Conservation (phyloP, 371 early-diverging fungal genomes). For the Haplosporangium sp. region DNA sequence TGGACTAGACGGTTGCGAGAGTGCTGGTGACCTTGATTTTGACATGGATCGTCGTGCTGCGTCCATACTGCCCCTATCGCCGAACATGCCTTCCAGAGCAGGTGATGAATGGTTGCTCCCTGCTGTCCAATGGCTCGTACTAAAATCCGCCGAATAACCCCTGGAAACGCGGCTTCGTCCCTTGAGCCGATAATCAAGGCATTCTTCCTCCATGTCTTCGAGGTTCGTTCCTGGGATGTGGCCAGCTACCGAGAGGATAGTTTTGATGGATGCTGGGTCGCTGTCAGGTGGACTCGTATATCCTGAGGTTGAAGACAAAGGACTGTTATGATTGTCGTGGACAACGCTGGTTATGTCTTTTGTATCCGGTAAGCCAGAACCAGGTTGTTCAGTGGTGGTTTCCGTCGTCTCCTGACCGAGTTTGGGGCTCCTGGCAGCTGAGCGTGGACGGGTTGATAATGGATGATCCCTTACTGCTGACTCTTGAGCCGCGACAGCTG, state of each 20-base stretch:
- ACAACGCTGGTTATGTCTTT: slow-evolving; percentile 1
- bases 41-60: slow-evolving; percentile 3
- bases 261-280: slow-evolving; percentile 22
- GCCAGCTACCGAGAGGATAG: slow-evolving; percentile 9
- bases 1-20: not conserved
- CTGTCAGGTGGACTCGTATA: slow-evolving; percentile 10
- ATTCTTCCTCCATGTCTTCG: slow-evolving; percentile 21
- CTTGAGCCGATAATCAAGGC: slow-evolving; percentile 35
- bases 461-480: not conserved
- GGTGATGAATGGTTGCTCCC: slow-evolving; percentile 1
- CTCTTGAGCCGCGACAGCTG: slow-evolving; percentile 1
- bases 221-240: slow-evolving; percentile 6
- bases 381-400: too few species aligned
- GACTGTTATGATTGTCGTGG: slow-evolving; percentile 1
- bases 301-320: slow-evolving; percentile 10
- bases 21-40: not conserved
- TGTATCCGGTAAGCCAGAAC: too few species aligned
- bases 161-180: slow-evolving; percentile 24
- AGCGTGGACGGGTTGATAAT: not conserved
- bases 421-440: too few species aligned
- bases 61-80: not conserved
- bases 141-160: slow-evolving; percentile 18
- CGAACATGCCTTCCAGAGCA: not conserved
- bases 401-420: too few species aligned
- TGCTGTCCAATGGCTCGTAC: slow-evolving; percentile 7